Percentiles rank a stretch among this genome's conserved stretches.
Conservation (phyloP, 2,329 filamentous ascomycete genomes). For the Lasiodiplodia citricola region DNA sequence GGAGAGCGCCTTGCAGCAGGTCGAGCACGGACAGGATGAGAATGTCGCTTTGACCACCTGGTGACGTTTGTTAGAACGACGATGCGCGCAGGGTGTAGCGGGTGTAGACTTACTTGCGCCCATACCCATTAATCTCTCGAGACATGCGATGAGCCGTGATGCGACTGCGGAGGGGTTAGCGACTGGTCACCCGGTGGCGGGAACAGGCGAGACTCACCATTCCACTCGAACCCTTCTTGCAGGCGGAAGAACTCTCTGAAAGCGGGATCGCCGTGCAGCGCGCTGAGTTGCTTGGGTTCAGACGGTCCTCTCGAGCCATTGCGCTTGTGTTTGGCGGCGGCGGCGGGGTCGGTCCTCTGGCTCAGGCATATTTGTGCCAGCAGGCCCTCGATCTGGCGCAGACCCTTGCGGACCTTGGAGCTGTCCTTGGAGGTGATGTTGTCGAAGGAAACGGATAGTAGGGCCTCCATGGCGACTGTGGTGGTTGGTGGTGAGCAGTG, state of each 20-base stretch:
- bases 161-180: constrained; percentile 61
- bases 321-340: constrained; percentile 36
- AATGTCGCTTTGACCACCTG: constrained; percentile 81
- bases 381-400: constrained; percentile 91
- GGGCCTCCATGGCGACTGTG: constrained; percentile 73
- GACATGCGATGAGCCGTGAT: constrained; percentile 80
- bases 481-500: background rate
- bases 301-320: constrained; percentile 39
- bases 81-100: background rate
- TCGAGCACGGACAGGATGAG: constrained; percentile 88
- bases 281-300: constrained; percentile 60
- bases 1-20: constrained; percentile 82
- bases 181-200: background rate
- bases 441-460: constrained; percentile 92
- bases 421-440: constrained; percentile 93
- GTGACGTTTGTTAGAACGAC: background rate
- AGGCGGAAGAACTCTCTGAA: constrained; percentile 96
- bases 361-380: constrained; percentile 93
- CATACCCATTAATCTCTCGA: constrained; percentile 85
- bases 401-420: constrained; percentile 87
- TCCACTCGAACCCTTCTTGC: constrained; percentile 98
- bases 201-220: constrained; percentile 58
- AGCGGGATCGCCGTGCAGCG: constrained; percentile 80
- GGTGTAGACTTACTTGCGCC: constrained; percentile 56
- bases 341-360: constrained; percentile 34